Evolutionary conservation across 179 eudicot genomes (phyloP), one percentile per base, ranked within the genome.

Genomic region (Spinacia oleracea): DNA sequence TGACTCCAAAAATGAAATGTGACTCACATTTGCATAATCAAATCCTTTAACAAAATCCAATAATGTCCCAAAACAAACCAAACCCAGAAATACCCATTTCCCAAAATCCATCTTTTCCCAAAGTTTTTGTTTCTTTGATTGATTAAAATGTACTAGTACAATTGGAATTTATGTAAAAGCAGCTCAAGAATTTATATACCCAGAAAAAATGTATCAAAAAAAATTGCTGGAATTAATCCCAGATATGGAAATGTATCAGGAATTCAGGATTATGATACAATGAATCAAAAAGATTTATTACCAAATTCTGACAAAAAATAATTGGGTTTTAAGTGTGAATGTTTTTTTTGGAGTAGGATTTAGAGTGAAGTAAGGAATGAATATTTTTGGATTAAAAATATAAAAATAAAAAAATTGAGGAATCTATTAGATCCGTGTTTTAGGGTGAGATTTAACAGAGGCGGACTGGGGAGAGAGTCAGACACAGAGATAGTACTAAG

Each of bases 11-110:
- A 56, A 76, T 51, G 78, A 75, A 83, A 81, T 83, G 79, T 86
- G 84, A 66, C 82, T 86, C 58, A 81, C 86, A 86, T 86, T 86
- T 45, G 79, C 83, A 76, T 75, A 81, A 50, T 82, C 83, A 83
- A 86, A 81, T 42, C 88, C 86, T 62, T 86, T 31, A 70, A 83
- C 86, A 77, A 77, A 55, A 62, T 50, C 20, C 43, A 82, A 29
- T 31, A 71, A 72, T 78, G 50, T 62, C 50, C 66, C 83, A 35
- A 77, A 77, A 70, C 32, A 48, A 66, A 70, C 73, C 45, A 83
- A 78, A 27, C 83, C 88, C 84, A 85, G 62, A 77, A 82, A 80
- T 43, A 29, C 84, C 88, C 85, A 82, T 74, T 40, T 77, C 69
- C 76, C 76, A 76, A 85, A 76, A 73, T 77, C 73, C 81, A 80